phyloP scores from a whole-genome alignment of 345 rosid genomes.

The Boechera stricta region DNA sequence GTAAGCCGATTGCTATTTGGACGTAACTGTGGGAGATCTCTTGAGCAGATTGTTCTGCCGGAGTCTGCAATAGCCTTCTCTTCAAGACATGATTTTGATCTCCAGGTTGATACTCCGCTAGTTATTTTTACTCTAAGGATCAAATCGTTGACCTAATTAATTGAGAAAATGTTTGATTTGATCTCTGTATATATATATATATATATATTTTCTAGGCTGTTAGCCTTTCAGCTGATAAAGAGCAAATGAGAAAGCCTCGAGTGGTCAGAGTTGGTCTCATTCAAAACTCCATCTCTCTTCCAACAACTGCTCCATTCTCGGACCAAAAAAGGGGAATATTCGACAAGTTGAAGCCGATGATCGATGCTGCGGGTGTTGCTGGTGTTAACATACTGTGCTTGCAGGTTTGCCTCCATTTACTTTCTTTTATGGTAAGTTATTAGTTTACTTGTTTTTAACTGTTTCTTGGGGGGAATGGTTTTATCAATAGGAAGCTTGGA shows the following conservation, averaged over 20 bases:
- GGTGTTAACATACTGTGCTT: constrained; percentile 92
- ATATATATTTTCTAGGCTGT: constrained; percentile 58
- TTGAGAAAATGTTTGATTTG: constrained; percentile 19
- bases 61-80: constrained; percentile 63
- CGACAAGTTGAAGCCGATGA: constrained; percentile 71
- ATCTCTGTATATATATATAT: constrained; percentile 3
- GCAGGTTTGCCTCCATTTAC: constrained; percentile 53
- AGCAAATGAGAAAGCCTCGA: constrained; percentile 70
- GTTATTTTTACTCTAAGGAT: not conserved
- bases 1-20: constrained; percentile 81
- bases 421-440: constrained; percentile 4
- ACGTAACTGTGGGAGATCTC: constrained; percentile 71
- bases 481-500: constrained; percentile 85
- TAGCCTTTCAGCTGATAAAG: constrained; percentile 73
- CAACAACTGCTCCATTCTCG: constrained; percentile 69
- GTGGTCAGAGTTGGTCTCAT: constrained; percentile 89
- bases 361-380: constrained; percentile 86
- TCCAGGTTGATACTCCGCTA: constrained; percentile 59
- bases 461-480: not conserved
- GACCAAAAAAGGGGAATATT: constrained; percentile 75
- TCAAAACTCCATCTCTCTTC: constrained; percentile 86
- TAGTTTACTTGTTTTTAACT: not conserved
- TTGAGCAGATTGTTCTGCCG: constrained; percentile 54
- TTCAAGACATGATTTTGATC: constrained; percentile 71
- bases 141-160: not conserved